Conservation (phyloP, 1,284 basidiomycete genomes). For the Malassezia equina region DNA sequence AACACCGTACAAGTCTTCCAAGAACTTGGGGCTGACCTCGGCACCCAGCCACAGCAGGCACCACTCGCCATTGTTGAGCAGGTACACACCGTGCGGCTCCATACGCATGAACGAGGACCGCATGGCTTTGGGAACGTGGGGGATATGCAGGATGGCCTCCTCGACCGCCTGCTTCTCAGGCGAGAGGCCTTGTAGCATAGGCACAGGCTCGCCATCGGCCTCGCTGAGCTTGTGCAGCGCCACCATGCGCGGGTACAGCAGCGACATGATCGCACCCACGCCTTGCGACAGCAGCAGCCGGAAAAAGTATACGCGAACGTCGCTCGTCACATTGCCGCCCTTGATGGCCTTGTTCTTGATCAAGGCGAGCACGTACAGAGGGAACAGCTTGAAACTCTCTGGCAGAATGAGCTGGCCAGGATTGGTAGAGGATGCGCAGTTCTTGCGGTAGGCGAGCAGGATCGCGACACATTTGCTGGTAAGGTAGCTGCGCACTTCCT, state of each 20-base stretch:
- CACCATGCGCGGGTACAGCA: conserved; percentile 80
- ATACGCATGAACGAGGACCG: conserved; percentile 75
- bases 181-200: conserved; percentile 32
- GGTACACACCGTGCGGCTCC: conserved; percentile 79
- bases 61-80: conserved; percentile 85
- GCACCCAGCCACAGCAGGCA: conserved; percentile 84
- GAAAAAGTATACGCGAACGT: conserved; percentile 78
- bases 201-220: conserved; percentile 59
- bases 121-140: conserved; percentile 61
- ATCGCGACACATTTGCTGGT: conserved; percentile 76
- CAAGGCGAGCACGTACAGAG: conserved; percentile 71
- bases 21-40: conserved; percentile 67
- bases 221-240: conserved; percentile 77
- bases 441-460: conserved; percentile 74
- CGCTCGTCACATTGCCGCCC: conserved; percentile 74
- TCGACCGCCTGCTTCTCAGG: conserved; percentile 48
- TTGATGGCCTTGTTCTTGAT: conserved; percentile 86
- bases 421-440: conserved; percentile 75
- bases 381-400: conserved; percentile 80
- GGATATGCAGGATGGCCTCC: conserved; percentile 56
- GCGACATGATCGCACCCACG: conserved; percentile 62
- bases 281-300: conserved; percentile 65
- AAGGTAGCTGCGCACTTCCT: conserved; percentile 69
- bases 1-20: conserved; percentile 75
- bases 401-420: conserved; percentile 83